Base-by-base conservation (phyloP, 345 rosid species). In the Populus simonii region DNA sequence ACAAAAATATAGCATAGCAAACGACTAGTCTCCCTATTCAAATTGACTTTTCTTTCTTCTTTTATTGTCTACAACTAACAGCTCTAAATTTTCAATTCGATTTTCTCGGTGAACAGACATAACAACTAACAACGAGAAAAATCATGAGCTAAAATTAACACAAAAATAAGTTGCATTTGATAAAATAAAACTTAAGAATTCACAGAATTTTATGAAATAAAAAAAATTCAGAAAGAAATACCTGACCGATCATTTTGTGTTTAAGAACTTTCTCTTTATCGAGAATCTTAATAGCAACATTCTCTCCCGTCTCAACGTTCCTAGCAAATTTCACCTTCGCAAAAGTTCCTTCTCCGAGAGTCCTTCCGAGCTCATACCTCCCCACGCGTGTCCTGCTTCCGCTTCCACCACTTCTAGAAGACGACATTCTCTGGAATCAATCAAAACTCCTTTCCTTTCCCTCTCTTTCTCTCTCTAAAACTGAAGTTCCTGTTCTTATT, bases 281-380 rank as follows among this genome's bases (percentile, higher is more conserved):
- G 1, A 96, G 95, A 72, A 96, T 90, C 82, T 96, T 96, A 70
- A 96, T 90, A 7, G 99, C 99, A 1, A 96, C 97, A 74, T 88
- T 79, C 31, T 94, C 97, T 12, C 88, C 92, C 5, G 90, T 94
- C 80, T 89, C 93, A 6, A 73, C 61, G 73, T 92, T 89, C 84
- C 86, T 87, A 2, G 99, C 99, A 79, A 94, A 94, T 88, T 96
- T 96, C 66, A 96, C 99, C 90, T 96, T 96, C 6, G 99, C 99
- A 63, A 94, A 96, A 33, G 97, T 91, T 66, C 99, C 99, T 84
- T 92, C 98, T 1, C 99, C 99, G 22, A 96, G 85, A 55, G 97
- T 96, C 86, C 90, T 86, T 72, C 99, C 98, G 6, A 94, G 79
- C 87, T 96, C 98, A 80, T 96, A 96, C 88, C 84, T 94, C 80